Conservation (phyloP, 805 yeast species). For the Candida insectorum region DNA sequence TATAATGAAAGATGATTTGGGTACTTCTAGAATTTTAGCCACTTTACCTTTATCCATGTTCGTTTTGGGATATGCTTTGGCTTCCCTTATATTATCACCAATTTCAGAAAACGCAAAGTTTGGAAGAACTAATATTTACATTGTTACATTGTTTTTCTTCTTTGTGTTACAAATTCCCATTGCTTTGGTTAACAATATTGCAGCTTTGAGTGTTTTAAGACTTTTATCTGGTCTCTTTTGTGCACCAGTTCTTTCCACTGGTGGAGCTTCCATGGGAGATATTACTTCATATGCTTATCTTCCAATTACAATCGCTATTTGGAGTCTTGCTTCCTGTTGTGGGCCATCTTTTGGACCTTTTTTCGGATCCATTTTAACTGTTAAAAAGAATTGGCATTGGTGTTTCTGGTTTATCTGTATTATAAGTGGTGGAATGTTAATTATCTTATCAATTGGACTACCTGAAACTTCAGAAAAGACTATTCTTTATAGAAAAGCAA, state of each 20-base stretch:
- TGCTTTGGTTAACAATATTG: constrained; percentile 49
- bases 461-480: constrained; percentile 50
- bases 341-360: constrained; percentile 60
- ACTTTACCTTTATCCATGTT: constrained; percentile 52
- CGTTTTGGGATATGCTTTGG: constrained; percentile 60
- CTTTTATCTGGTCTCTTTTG: constrained; percentile 54
- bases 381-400: constrained; percentile 26
- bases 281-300: constrained; percentile 37
- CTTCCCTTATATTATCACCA: constrained; percentile 60
- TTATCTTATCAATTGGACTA: constrained; percentile 32
- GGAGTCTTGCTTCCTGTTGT: constrained; percentile 53
- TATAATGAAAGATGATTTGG: constrained; percentile 43
- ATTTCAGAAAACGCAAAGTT: constrained; percentile 52
- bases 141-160: constrained; percentile 46
- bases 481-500: constrained; percentile 45
- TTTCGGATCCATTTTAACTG: constrained; percentile 48
- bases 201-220: constrained; percentile 49
- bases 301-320: constrained; percentile 46
- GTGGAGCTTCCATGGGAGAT: constrained; percentile 57
- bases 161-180: constrained; percentile 54
- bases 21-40: constrained; percentile 43
- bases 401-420: constrained; percentile 50
- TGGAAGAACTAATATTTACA: constrained; percentile 54
- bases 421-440: constrained; percentile 11
- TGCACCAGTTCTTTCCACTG: constrained; percentile 55